These are phyloP conservation scores for Kwoniella newhampshirensis DNA, from an alignment of 768 basidiomycete genomes.

Conservation along the genomic window DNA sequence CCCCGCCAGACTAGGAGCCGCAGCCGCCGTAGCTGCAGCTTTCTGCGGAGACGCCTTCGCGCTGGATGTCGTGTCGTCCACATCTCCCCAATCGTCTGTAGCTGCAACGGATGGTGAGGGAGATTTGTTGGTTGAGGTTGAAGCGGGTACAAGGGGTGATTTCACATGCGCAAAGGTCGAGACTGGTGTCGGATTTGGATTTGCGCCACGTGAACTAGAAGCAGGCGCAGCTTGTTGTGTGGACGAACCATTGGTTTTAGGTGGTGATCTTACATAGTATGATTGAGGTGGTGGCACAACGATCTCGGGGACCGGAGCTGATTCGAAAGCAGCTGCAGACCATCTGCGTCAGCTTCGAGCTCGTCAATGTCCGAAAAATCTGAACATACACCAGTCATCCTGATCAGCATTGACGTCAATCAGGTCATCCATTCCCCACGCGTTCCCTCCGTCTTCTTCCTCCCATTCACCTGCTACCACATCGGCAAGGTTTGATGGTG, in stretches of 20 bases:
- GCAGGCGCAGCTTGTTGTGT: slow-evolving; percentile 3
- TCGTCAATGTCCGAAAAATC: background rate
- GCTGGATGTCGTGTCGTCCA: slow-evolving; percentile 8
- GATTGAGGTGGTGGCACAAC: slow-evolving; percentile 40
- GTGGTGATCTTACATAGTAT: slow-evolving; percentile 33
- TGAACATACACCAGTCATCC: slow-evolving; percentile 84
- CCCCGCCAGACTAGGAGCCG: slow-evolving; percentile 54
- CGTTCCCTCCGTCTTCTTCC: slow-evolving; percentile 56
- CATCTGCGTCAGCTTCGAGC: background rate
- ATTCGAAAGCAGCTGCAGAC: slow-evolving; percentile 70
- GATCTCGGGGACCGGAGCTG: slow-evolving; percentile 50
- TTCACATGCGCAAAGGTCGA: slow-evolving; percentile 1
- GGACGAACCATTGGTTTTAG: slow-evolving; percentile 4
- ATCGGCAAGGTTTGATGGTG: slow-evolving; percentile 57
- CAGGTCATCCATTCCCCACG: slow-evolving; percentile 76
- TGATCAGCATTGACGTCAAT: slow-evolving; percentile 92
- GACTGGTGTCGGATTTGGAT: slow-evolving; percentile 12
- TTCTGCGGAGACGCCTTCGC: slow-evolving; percentile 13
- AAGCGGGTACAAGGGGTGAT: slow-evolving; percentile 4
- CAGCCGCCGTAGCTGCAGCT: slow-evolving; percentile 26
- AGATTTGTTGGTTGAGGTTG: background rate
- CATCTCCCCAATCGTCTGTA: slow-evolving; percentile 33
- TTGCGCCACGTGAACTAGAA: slow-evolving; percentile 32
- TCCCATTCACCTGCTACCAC: slow-evolving; percentile 53
- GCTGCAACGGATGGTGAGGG: background rate